These are phyloP conservation scores for Thielaviopsis ethacetica DNA, from an alignment of 2,329 filamentous ascomycete genomes.

Conservation along the genomic window DNA sequence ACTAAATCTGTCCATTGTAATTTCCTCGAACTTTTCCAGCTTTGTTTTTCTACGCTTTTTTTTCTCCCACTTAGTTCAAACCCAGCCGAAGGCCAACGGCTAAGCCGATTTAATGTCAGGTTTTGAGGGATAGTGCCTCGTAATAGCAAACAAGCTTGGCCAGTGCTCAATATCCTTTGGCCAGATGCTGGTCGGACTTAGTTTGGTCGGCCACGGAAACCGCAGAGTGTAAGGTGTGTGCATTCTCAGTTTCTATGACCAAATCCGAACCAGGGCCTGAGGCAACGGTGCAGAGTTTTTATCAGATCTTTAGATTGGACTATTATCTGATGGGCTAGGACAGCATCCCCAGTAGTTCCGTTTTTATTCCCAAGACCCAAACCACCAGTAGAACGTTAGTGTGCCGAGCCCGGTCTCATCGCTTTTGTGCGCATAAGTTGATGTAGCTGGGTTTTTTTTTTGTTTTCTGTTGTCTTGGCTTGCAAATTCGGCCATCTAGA, in stretches of 20 bases:
- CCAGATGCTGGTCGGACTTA: background rate
- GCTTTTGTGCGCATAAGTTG: background rate
- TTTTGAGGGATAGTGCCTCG: background rate
- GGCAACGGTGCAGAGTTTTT: background rate
- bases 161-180: background rate
- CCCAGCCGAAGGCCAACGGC: background rate
- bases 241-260: background rate
- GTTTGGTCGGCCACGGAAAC: background rate
- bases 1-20: background rate
- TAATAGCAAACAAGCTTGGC: background rate
- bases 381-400: background rate
- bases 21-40: background rate
- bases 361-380: background rate
- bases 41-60: background rate
- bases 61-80: background rate
- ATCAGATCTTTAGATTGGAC: background rate
- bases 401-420: background rate
- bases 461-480: background rate
- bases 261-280: background rate
- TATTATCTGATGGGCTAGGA: background rate
- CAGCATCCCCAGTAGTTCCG: background rate
- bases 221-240: background rate
- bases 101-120: background rate
- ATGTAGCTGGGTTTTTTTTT: background rate
- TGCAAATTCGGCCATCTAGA: background rate